Base-by-base conservation (phyloP, 2,329 filamentous ascomycete genomes). In the Alternaria novae-zelandiae region DNA sequence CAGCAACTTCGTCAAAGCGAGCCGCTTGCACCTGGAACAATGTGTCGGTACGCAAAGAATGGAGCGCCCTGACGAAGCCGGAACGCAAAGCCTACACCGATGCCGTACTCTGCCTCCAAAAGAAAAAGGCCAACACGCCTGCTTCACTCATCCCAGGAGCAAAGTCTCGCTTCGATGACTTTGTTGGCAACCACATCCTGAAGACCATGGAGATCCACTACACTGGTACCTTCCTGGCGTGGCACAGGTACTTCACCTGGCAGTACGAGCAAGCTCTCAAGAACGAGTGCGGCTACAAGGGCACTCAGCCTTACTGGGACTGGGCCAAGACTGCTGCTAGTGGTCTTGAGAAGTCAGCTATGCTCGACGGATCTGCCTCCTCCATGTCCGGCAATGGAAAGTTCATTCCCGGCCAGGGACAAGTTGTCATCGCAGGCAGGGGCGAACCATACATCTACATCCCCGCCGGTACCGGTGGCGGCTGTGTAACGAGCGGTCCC, bases 291-390 rank as follows among this genome's bases (percentile, higher is more conserved):
- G 80, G 79, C 47, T 83, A 81, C 68, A 74, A 69, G 4, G 81
- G 79, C 54, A 74, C 76, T 53, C 77, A 79, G 47, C 82, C 81
- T 1, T 87, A 86, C 77, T 85, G 83, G 80, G 83, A 87, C 73
- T 88, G 85, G 84, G 81, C 82, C 3, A 81, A 82, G 56, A 83
- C 82, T 69, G 79, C 82, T 79, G 11, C 80, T 3, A 67, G 78
- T 6, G 83, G 87, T 50, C 75, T 78, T 1, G 64, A 72, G 66
- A 80, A 81, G 21, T 82, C 85, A 1, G 82, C 85, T 13, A 73
- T 89, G 57, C 88, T 89, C 65, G 85, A 87, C 67, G 87, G 87
- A 54, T 84, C 83, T 57, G 82, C 80, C 25, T 84, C 81, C 57
- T 78, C 81, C 15, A 74, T 79, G 69, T 68, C 82, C 30, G 83